A percentile compares a stretch with the other conserved stretches of the same genome.
Conservation (phyloP, 257 asterid genomes). For the Apocynum venetum region DNA sequence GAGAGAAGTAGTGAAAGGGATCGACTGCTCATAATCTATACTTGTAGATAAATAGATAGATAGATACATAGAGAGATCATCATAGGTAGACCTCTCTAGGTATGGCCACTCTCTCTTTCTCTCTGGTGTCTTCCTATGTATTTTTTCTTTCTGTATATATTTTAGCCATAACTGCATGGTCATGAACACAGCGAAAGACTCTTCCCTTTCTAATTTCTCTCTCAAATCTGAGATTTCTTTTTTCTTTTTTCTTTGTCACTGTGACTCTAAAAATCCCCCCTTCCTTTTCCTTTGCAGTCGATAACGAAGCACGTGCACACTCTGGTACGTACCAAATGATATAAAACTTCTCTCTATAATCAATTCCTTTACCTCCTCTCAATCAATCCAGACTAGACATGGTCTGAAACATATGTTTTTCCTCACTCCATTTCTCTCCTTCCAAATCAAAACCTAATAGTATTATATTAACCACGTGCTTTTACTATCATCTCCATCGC, state of each 20-base stretch:
- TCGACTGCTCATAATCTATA: constrained; percentile 10
- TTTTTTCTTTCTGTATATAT: constrained; percentile 1
- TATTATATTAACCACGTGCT: not conserved
- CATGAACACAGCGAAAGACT: not conserved
- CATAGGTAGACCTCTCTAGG: constrained; percentile 7
- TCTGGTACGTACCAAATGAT: constrained; percentile 17
- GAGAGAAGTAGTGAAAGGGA: constrained; percentile 4
- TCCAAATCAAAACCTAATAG: not conserved
- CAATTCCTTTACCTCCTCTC: not conserved
- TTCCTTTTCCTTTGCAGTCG: constrained; percentile 26
- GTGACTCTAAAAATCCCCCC: constrained; percentile 11
- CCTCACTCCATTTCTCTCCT: not conserved
- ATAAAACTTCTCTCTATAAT: not conserved
- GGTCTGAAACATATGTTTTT: not conserved
- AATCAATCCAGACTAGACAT: not conserved
- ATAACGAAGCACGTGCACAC: constrained; percentile 45
- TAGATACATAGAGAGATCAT: constrained; percentile 1
- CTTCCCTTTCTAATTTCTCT: constrained; percentile 8
- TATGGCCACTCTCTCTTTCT: constrained; percentile 4
- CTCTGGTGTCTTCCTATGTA: not conserved
- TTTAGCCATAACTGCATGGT: not conserved
- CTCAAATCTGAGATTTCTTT: not conserved
- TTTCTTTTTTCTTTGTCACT: not conserved
- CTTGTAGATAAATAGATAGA: not conserved
- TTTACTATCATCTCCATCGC: not conserved